Base-by-base conservation (phyloP, 192 early-diverging fungal genomes). In the Coemansia sp. region DNA sequence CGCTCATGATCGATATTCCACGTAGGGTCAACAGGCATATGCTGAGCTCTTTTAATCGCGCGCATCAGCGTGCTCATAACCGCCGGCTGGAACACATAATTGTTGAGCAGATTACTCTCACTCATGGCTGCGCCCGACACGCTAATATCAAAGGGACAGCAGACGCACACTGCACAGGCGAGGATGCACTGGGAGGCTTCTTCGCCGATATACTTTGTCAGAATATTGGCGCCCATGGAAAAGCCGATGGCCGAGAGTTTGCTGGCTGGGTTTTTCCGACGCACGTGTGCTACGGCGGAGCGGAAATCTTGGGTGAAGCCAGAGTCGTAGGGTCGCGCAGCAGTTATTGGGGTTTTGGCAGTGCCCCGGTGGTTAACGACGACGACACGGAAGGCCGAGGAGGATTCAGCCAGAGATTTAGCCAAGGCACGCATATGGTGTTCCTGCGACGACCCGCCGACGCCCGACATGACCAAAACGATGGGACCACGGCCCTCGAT, bases 401-500 rank as follows among this genome's bases (percentile, higher is more conserved):
- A 75, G 10, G 60, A 51, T 22, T 40, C 55, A 0, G 80, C 84
- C 64, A 90, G 77, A 24, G 64, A 51, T 60, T 88, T 81, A 17
- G 89, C 82, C 52, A 94, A 39, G 12, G 84, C 84, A 2, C 87
- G 83, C 17, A 98, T 84, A 62, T 95, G 95, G 27, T 86, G 82
- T 59, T 96, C 94, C 62, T 92, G 86, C n/a, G 88, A 90, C 34
- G 92, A 92, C 18, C 96, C 96, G 18, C 93, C 95, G n/a, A 96
- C 76, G 2, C 94, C 93, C 63, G 94, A 88, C 37, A 92, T 71
- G 19, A 93, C 71, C 11, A 98, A 72, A 15, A 90, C 66, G 25
- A 87, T 89, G 0, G 92, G 91, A 4, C 30, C 38, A 8, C 60
- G 11, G 19, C 21, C 55, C 8, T 47, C 41, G 14, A 69, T 30